phyloP scores from a whole-genome alignment of 352 stramenopile genomes.

The Phytopythium cucurbitacearum region DNA sequence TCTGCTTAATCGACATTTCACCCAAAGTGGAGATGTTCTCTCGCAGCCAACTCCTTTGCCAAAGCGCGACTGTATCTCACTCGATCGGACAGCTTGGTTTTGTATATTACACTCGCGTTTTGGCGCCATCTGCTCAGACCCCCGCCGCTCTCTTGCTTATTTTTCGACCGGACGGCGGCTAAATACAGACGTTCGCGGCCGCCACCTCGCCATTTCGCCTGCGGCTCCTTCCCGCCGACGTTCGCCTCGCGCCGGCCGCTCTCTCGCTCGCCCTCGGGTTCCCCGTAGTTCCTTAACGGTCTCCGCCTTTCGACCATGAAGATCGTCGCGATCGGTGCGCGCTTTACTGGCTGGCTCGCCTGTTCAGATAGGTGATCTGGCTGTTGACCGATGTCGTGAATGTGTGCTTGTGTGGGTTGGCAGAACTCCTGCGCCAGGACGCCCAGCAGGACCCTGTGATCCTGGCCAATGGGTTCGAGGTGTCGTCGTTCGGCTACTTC shows the following conservation, averaged over 20 bases:
- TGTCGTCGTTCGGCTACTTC: slow-evolving; percentile 85
- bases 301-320: slow-evolving; percentile 47
- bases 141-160: neutral
- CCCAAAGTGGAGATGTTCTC: too few relatives aligned
- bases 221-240: neutral
- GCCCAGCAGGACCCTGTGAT: slow-evolving; percentile 57
- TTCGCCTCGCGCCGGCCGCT: neutral
- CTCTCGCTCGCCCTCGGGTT: neutral
- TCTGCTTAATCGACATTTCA: too few relatives aligned
- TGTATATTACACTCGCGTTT: neutral
- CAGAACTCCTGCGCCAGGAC: slow-evolving; percentile 71
- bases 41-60: too few relatives aligned
- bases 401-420: slow-evolving; percentile 5
- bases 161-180: slow-evolving; percentile 6
- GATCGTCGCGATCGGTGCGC: slow-evolving; percentile 81
- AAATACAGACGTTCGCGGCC: neutral
- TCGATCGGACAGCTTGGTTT: neutral
- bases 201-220: neutral
- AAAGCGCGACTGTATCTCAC: too few relatives aligned
- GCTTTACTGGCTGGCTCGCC: neutral
- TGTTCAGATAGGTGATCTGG: neutral
- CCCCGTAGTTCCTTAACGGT: neutral
- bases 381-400: neutral
- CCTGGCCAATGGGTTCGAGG: slow-evolving; percentile 63
- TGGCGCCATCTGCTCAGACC: neutral